Base-by-base conservation (phyloP, 192 early-diverging fungal species). In the Haplosporangium gracile region DNA sequence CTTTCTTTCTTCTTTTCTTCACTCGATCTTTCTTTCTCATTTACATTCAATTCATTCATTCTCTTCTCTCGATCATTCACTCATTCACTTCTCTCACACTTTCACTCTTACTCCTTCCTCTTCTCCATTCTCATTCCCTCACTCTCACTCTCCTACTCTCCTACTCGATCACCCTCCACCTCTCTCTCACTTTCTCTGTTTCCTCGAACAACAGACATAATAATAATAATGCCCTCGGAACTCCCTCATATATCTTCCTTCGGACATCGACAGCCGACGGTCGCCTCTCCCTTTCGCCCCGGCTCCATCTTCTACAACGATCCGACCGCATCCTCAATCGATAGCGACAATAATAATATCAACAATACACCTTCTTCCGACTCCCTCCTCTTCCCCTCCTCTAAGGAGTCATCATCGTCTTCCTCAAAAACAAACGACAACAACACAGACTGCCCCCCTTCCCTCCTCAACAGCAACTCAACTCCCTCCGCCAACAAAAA, bases 291-390 rank as follows among this genome's bases (percentile, higher is more conserved):
- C 20, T 83, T 83, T 38, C 57, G 71, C 5, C 82, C 82, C 1
- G 82, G 82, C 74, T 83, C 82, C 49, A 83, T 83, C 70, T 83
- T 83, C 36, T 83, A 79, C 72, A 24, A 68, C n/a, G 76, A 68
- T 22, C 71, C 42, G 26, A 22, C 72, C 16, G 42, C 53, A 20
- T 36, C 42, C 42, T 65, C 60, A 13, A 11, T 42, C 38, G 49
- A 51, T 20, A 51, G 9, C 73, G 53, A 74, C 2, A 63, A 45
- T 47, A 53, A 53, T 18, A 51, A 51, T 18, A 51, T 5, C 10
- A 63, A 45, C 68, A 55, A 40, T 11, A 72, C 47, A 6, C 73
- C 18, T 39, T 34, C 63, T 45, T 43, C 13, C 65, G 55, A 42
- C 40, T 42, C 24, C 51, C 18, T 16, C 74, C 49, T 51, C 49